Percentiles rank a stretch among this genome's conserved stretches.
phyloP scores from a whole-genome alignment of 306 rosid genomes.

The Alnus glutinosa region DNA sequence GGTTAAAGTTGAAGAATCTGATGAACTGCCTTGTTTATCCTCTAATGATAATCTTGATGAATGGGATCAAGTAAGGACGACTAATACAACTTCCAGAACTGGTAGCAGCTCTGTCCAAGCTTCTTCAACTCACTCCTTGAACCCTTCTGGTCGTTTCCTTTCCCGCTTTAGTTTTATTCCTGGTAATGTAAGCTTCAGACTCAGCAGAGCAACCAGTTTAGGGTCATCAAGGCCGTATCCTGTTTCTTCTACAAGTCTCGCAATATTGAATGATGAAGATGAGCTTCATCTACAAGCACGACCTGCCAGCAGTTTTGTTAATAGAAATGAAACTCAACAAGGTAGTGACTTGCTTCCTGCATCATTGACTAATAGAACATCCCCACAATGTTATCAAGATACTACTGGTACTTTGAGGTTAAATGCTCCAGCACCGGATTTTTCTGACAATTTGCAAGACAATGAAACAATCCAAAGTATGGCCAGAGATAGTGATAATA shows the following conservation, averaged over 20 bases:
- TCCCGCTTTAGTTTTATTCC: slow-evolving; percentile 89
- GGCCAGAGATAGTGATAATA: slow-evolving; percentile 38
- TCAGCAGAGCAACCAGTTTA: slow-evolving; percentile 85
- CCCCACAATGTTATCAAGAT: slow-evolving; percentile 43
- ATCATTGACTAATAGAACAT: slow-evolving; percentile 39
- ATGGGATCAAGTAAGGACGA: slow-evolving; percentile 51
- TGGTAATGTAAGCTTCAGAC: slow-evolving; percentile 78
- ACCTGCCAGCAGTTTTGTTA: slow-evolving; percentile 35
- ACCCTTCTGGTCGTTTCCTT: slow-evolving; percentile 71
- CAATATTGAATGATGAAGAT: slow-evolving; percentile 62
- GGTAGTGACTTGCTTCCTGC: slow-evolving; percentile 42
- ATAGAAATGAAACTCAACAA: slow-evolving; percentile 53
- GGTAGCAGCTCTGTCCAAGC: slow-evolving; percentile 56
- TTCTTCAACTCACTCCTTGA: slow-evolving; percentile 56
- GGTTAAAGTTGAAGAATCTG: slow-evolving; percentile 46
- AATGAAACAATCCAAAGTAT: slow-evolving; percentile 41
- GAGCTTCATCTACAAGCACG: slow-evolving; percentile 47
- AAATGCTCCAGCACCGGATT: slow-evolving; percentile 33
- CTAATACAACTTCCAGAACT: slow-evolving; percentile 45
- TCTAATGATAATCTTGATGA: slow-evolving; percentile 52
- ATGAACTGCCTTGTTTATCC: slow-evolving; percentile 53
- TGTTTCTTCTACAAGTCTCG: slow-evolving; percentile 53
- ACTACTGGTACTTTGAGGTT: slow-evolving; percentile 49
- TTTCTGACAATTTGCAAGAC: slow-evolving; percentile 34
- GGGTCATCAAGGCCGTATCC: slow-evolving; percentile 83